Evolutionary conservation across 2,329 filamentous ascomycete genomes (phyloP).

Genomic region (Ramularia collo-cygni): DNA sequence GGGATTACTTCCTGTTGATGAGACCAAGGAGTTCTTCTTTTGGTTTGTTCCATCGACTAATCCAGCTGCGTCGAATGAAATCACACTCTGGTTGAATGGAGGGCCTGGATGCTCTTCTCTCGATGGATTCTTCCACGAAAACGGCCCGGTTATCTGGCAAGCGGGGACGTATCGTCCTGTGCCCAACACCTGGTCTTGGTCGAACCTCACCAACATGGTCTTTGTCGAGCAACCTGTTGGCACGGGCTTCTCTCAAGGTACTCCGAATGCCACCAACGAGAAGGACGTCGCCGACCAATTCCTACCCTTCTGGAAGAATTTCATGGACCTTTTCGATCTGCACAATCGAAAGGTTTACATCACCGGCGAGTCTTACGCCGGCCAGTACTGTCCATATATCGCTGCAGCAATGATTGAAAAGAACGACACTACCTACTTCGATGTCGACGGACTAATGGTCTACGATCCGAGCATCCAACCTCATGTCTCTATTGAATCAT

Average conservation of each 20-base stretch:
- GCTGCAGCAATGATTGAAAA: slow-evolving; percentile 24
- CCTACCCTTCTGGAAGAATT: slow-evolving; percentile 44
- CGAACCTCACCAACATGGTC: slow-evolving; percentile 67
- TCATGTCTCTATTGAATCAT: slow-evolving; percentile 5
- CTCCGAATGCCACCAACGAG: slow-evolving; percentile 37
- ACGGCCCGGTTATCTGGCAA: slow-evolving; percentile 30
- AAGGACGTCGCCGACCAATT: slow-evolving; percentile 38
- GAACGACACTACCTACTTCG: slow-evolving; percentile 27
- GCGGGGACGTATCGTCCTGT: slow-evolving; percentile 35
- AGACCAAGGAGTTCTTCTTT: slow-evolving; percentile 37
- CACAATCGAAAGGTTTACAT: slow-evolving; percentile 42
- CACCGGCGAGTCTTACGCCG: slow-evolving; percentile 21
- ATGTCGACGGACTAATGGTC: slow-evolving; percentile 28
- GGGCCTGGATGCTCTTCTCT: slow-evolving; percentile 21
- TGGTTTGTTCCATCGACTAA: slow-evolving; percentile 44
- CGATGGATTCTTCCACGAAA: slow-evolving; percentile 18
- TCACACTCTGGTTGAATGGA: slow-evolving; percentile 28
- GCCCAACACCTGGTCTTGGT: slow-evolving; percentile 40
- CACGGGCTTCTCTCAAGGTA: slow-evolving; percentile 38
- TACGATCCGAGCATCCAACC: slow-evolving; percentile 38
- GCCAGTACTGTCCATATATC: slow-evolving; percentile 31
- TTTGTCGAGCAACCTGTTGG: slow-evolving; percentile 54
- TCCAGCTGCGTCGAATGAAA: slow-evolving; percentile 36
- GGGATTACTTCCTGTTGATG: slow-evolving; percentile 23
- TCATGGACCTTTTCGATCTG: slow-evolving; percentile 45